Conservation (phyloP, 805 yeast genomes). For the Maudiozyma saulgeensis region DNA sequence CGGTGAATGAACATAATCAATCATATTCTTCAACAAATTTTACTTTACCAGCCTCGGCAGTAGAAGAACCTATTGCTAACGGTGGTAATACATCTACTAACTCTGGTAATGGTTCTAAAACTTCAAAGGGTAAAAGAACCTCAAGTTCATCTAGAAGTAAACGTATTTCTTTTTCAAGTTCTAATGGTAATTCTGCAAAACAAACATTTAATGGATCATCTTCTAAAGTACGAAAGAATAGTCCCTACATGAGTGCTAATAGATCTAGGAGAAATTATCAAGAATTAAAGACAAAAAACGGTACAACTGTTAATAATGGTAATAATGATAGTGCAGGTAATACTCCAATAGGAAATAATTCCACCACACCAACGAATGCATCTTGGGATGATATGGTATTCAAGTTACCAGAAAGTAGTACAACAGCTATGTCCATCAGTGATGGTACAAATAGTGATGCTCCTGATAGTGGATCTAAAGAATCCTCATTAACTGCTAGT, state of each 20-base stretch:
- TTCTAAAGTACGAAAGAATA: conserved; percentile 27
- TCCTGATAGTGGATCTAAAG: neutral
- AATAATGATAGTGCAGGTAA: conserved; percentile 1
- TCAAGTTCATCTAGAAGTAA: conserved; percentile 2
- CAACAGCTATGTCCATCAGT: neutral
- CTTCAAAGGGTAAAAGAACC: conserved; percentile 1
- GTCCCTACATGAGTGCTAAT: conserved; percentile 21
- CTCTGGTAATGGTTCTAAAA: neutral
- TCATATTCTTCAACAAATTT: conserved; percentile 6
- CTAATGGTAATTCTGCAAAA: neutral
- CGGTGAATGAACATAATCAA: neutral
- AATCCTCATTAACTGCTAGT: neutral
- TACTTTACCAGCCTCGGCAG: conserved; percentile 10
- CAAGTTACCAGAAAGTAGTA: conserved; percentile 21
- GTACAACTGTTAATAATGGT: neutral
- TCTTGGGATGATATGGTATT: conserved; percentile 24
- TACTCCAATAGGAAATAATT: neutral
- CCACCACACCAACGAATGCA: neutral
- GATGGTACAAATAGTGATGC: neutral
- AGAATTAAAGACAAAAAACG: conserved; percentile 3
- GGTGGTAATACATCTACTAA: too few species aligned
- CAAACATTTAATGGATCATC: conserved; percentile 5
- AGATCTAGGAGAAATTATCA: conserved; percentile 9
- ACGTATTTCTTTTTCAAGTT: conserved; percentile 1
- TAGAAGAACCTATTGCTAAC: neutral